phyloP scores from a whole-genome alignment of 2,329 filamentous ascomycete species.

The Zopfia rhizophila region DNA sequence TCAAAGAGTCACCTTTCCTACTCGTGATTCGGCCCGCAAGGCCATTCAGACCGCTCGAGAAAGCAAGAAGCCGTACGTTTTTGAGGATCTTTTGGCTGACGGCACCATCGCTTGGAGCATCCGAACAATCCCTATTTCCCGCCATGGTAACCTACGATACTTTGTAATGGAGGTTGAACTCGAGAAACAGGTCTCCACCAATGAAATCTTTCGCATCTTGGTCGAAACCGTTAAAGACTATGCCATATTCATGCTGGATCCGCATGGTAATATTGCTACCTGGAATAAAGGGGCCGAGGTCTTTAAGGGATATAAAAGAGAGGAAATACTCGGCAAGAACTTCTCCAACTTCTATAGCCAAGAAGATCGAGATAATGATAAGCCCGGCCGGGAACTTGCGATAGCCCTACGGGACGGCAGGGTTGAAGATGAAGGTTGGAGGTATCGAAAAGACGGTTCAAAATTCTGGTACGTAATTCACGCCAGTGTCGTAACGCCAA shows the following conservation, averaged over 20 bases:
- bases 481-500: too few species aligned
- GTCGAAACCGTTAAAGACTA: conserved; percentile 71
- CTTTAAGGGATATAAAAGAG: conserved; percentile 65
- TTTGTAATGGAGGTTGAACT: conserved; percentile 57
- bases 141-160: conserved; percentile 52
- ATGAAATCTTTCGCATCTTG: conserved; percentile 69
- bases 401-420: conserved; percentile 65
- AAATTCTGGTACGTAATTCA: conserved; percentile 64
- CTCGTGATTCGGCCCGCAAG: conserved; percentile 49
- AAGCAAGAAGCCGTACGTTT: conserved; percentile 46
- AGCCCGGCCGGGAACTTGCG: conserved; percentile 63
- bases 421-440: conserved; percentile 70
- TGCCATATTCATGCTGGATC: conserved; percentile 71
- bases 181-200: conserved; percentile 56
- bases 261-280: conserved; percentile 64
- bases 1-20: conserved; percentile 45
- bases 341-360: conserved; percentile 67
- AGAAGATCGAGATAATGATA: conserved; percentile 61
- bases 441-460: conserved; percentile 67
- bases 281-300: conserved; percentile 68
- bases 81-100: conserved; percentile 40
- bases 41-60: conserved; percentile 51
- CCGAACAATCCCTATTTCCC: conserved; percentile 56
- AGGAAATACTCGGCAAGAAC: conserved; percentile 68
- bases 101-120: conserved; percentile 44